Conservation (phyloP, 306 rosid species). For the Glycine soja region DNA sequence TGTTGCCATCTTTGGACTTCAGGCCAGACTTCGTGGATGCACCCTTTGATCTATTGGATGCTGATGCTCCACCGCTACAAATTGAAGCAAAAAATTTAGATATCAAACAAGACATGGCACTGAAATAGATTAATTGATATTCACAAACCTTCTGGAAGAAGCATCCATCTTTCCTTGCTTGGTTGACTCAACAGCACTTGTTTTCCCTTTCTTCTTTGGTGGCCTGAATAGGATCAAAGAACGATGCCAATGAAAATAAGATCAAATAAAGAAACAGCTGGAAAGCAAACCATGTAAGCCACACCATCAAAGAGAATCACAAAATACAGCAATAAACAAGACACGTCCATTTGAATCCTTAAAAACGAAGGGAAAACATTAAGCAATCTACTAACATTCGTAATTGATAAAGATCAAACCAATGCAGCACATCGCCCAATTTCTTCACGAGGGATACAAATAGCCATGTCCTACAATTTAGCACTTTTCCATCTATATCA, state of each 20-base stretch:
- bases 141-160: constrained; percentile 66
- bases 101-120: constrained; percentile 18
- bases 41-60: constrained; percentile 69
- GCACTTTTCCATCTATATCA: background rate
- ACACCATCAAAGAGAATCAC: constrained; percentile 12
- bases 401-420: background rate
- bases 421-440: background rate
- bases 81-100: constrained; percentile 44
- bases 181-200: constrained; percentile 51
- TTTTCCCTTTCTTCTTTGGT: constrained; percentile 68
- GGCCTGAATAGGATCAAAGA: constrained; percentile 57
- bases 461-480: constrained; percentile 5
- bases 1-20: constrained; percentile 58
- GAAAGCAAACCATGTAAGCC: constrained; percentile 21
- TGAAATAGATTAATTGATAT: constrained; percentile 29
- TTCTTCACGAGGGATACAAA: background rate
- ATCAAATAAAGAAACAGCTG: constrained; percentile 12
- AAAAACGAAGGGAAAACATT: background rate
- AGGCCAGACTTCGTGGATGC: constrained; percentile 53
- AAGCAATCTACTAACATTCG: constrained; percentile 15
- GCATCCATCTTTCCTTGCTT: constrained; percentile 62
- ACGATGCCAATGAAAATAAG: constrained; percentile 30
- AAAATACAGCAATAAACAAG: constrained; percentile 19
- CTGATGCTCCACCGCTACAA: constrained; percentile 55
- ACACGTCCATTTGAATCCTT: constrained; percentile 11